Conservation (phyloP, 768 basidiomycete genomes). For the Mycena haematopus region DNA sequence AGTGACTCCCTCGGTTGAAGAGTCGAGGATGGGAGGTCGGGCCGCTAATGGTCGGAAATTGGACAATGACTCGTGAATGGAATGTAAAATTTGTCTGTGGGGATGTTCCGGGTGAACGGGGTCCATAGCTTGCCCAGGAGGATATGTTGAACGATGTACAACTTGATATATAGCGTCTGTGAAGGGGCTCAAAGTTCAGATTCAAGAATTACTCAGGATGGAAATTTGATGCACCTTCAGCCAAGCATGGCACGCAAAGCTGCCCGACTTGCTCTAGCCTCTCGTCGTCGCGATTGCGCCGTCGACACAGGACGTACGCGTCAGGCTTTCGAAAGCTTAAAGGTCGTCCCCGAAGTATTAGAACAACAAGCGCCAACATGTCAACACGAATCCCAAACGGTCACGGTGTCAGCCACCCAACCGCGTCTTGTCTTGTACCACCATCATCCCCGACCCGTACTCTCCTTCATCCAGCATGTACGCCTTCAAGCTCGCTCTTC, state of each 20-base stretch:
- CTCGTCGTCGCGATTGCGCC: no score
- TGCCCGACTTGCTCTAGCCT: no score
- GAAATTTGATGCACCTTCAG: neutral
- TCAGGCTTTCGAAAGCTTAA: no score
- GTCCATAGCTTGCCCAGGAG: neutral
- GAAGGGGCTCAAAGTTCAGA: no score
- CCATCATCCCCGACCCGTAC: constrained; percentile 4
- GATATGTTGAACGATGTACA: no score
- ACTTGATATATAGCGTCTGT: no score
- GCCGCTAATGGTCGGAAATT: constrained; percentile 44
- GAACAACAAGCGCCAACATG: no score
- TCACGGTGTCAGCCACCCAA: constrained; percentile 11
- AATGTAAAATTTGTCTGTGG: constrained; percentile 9
- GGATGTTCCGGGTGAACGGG: constrained; percentile 13
- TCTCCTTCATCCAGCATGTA: constrained; percentile 15
- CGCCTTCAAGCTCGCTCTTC: constrained; percentile 22
- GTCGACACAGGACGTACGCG: no score
- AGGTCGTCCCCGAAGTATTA: no score
- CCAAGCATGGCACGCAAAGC: neutral
- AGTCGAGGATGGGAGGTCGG: constrained; percentile 29
- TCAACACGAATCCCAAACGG: neutral
- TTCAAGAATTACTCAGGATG: neutral
- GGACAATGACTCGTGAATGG: constrained; percentile 44
- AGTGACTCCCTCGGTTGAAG: constrained; percentile 19
- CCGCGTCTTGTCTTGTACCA: constrained; percentile 20